Evolutionary conservation across 441 rosid genomes (phyloP), one percentile per base, ranked within the genome.

Genomic region (Eruca vesicaria): DNA sequence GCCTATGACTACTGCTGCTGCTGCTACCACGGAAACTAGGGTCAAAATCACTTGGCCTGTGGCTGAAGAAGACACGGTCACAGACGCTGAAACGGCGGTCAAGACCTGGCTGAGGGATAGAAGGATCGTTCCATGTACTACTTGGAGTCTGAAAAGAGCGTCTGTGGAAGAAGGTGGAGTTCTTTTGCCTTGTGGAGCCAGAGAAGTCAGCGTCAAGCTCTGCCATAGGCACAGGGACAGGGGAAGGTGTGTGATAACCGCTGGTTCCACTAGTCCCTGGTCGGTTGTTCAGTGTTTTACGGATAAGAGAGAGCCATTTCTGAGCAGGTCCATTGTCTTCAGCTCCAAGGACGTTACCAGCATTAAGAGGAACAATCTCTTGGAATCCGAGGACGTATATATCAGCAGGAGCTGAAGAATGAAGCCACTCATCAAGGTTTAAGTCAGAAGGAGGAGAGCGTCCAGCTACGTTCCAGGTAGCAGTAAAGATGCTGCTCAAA

Each of bases 381-480:
- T 38, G 45, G 45, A 38, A 38, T 4, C 99, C 97, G 9, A 94
- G 91, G 48, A 96, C 97, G 65, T 96, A 96, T 33, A 96, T 96
- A 80, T 93, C 99, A 1, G 99, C 97, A 43, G 99, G 97, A 67
- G 97, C 90, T 52, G 97, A 85, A 2, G 98, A 88, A 57, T 89
- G 97, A 75, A 96, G 93, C 99, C 95, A 96, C 33, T 91, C 97
- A 35, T 96, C 97, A 7, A 93, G 88, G 84, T 89, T 90, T 82
- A 96, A 84, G 76, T 91, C 90, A 55, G 86, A 77, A 12, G 90
- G 84, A 23, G 99, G 99, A n/a, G 98, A 87, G 82, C 93, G 89
- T 78, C 99, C 99, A 48, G 90, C 99, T 26, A 93, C 99, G 78
- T 96, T 96, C 99, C 99, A 96, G 11, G 97, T 83, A 75, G 95